Base-by-base conservation (phyloP, 2,329 filamentous ascomycete genomes). In the Xylariaceae sp. region DNA sequence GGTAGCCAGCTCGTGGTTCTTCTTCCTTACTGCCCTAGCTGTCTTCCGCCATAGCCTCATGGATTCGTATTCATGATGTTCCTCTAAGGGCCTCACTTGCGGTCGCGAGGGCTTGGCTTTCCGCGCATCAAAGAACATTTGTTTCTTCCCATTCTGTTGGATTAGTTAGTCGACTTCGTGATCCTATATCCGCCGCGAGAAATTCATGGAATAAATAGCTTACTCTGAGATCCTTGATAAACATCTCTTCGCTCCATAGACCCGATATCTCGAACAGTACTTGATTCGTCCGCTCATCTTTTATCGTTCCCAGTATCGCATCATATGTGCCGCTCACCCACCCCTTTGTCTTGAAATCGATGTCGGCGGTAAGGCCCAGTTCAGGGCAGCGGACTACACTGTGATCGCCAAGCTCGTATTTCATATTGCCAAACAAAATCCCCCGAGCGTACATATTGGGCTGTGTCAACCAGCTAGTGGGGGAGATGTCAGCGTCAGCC, bases 401-500 rank as follows among this genome's bases (percentile, higher is more conserved):
- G 74, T 96, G 91, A 70, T 97, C 92, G 60, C 92, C 94, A 6
- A 99, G 83, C 75, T 99, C 94, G 72, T 97, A 99, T 72, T 96
- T 97, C 94, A 99, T 97, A 72, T 96, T 97, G 47, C 94, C 94
- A 67, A 99, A 96, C 6, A 99, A 78, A 57, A 99, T 97, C 37
- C 94, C 92, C 59, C 94, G 84, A 27, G 92, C 94, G 71, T 99
- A 99, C 91, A 99, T 99, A 75, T 99, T 99, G 19, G 94, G 94
- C 68, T 99, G 94, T 3, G 94, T 97, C 50, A 97, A 74, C 67
- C 95, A 89, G 72, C 89, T 95, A 54, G 63, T 53, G 55, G 34
- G 9, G 42, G 11, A 34, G 9, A 26, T 11, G 54, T 67, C 8
- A 61, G 46, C 29, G 8, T 31, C 2, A 31, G 11, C 43, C 29